Conservation (phyloP, 345 rosid species). For the Litchi chinensis region DNA sequence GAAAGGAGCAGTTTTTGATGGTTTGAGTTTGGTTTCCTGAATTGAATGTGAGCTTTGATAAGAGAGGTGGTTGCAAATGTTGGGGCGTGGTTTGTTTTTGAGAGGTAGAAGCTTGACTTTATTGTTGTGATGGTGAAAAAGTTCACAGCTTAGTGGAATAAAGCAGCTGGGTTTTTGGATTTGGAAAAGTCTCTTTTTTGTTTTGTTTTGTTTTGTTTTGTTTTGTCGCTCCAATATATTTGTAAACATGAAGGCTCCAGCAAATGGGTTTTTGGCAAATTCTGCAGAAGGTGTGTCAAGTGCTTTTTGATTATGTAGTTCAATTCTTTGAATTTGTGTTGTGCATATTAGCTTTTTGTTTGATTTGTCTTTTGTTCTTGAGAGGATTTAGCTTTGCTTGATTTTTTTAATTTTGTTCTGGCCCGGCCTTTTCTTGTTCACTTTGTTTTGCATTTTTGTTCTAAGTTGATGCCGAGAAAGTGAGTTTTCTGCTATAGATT, state of each 20-base stretch:
- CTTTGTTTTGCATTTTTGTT: background rate
- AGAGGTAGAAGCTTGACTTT: slow-evolving; percentile 20
- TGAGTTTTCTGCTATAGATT: background rate
- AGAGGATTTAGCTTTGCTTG: slow-evolving; percentile 5
- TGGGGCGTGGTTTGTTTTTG: slow-evolving; percentile 21
- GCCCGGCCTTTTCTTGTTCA: background rate
- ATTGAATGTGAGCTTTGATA: slow-evolving; percentile 7
- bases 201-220: background rate
- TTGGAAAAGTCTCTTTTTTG: background rate
- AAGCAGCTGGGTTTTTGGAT: slow-evolving; percentile 21
- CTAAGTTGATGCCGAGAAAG: background rate
- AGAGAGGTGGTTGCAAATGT: slow-evolving; percentile 22
- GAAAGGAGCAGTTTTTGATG: background rate
- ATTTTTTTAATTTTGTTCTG: background rate
- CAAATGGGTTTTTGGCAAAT: slow-evolving; percentile 73
- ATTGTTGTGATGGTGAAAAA: background rate
- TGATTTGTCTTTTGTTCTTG: background rate
- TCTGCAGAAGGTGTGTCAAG: slow-evolving; percentile 66
- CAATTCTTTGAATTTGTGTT: background rate
- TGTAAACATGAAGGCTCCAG: slow-evolving; percentile 79
- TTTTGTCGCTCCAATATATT: slow-evolving; percentile 9
- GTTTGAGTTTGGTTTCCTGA: slow-evolving; percentile 1
- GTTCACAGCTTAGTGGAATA: background rate
- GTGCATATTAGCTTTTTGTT: background rate
- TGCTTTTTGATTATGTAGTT: background rate